These are phyloP conservation scores for Ramaria sp. DNA, from an alignment of 768 basidiomycete genomes.

Conservation along the genomic window DNA sequence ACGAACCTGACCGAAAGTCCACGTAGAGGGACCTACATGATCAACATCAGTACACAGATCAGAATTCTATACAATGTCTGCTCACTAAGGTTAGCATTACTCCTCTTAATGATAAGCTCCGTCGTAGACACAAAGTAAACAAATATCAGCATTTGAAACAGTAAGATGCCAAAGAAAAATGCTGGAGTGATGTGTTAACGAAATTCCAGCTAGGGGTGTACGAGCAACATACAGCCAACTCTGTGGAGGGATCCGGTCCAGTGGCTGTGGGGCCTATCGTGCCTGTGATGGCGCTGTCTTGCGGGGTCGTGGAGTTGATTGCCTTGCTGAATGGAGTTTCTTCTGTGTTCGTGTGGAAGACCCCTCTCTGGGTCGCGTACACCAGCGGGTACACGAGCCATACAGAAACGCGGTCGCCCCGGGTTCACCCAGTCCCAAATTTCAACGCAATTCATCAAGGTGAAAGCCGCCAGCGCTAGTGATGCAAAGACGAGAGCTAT, in stretches of 20 bases:
- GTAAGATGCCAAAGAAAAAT: background rate
- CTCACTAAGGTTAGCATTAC: background rate
- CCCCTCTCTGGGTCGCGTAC: background rate
- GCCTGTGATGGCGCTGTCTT: background rate
- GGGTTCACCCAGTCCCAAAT: background rate
- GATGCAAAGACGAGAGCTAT: background rate
- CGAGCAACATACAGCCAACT: background rate
- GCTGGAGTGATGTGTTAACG: background rate
- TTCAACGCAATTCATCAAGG: background rate
- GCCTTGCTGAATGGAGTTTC: background rate
- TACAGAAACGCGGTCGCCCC: background rate
- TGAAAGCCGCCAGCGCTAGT: background rate
- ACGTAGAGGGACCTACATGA: background rate
- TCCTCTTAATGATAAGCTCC: background rate
- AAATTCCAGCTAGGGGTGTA: background rate
- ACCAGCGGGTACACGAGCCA: background rate
- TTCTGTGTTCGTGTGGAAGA: background rate
- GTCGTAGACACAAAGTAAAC: background rate
- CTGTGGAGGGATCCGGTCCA: background rate
- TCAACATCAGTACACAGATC: background rate
- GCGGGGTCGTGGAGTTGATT: background rate
- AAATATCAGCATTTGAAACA: background rate
- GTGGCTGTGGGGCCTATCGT: background rate
- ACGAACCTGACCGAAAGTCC: constrained; percentile 2
- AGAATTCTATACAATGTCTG: background rate